A percentile compares a stretch with the other conserved stretches of the same genome.
These are phyloP conservation scores for Naganishia onofrii DNA, from an alignment of 768 basidiomycete species.

Conservation along the genomic window DNA sequence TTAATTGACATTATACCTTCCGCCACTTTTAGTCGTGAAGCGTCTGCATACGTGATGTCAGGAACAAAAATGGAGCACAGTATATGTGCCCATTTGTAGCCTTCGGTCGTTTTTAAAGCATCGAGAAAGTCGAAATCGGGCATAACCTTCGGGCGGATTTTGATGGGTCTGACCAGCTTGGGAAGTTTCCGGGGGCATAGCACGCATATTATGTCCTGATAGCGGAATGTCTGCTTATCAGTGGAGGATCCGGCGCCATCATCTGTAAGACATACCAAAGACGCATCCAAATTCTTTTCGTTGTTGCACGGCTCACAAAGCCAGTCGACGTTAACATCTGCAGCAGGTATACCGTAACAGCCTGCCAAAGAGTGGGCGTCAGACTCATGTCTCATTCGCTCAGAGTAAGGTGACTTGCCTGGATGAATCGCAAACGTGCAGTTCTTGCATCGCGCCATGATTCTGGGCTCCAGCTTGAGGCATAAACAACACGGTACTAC, in stretches of 20 bases:
- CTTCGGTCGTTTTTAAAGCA: slow-evolving; percentile 87
- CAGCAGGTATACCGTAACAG: slow-evolving; percentile 65
- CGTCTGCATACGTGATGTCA: slow-evolving; percentile 78
- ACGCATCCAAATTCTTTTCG: slow-evolving; percentile 73
- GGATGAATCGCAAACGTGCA: slow-evolving; percentile 78
- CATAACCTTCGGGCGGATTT: slow-evolving; percentile 19
- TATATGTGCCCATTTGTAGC: slow-evolving; percentile 87
- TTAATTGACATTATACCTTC: slow-evolving; percentile 66
- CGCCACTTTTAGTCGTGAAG: slow-evolving; percentile 67
- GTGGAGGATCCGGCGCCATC: background rate
- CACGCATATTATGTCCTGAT: slow-evolving; percentile 75
- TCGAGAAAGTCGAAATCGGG: slow-evolving; percentile 57
- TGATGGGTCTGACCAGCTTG: slow-evolving; percentile 49
- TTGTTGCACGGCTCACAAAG: slow-evolving; percentile 84
- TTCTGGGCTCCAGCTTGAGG: slow-evolving; percentile 68
- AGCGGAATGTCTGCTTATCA: background rate
- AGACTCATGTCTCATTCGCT: slow-evolving; percentile 8
- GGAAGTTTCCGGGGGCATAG: slow-evolving; percentile 70
- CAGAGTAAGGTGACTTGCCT: slow-evolving; percentile 56
- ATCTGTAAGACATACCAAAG: slow-evolving; percentile 60
- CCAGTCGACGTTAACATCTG: slow-evolving; percentile 67
- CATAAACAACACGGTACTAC: slow-evolving; percentile 67
- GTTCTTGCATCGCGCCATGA: slow-evolving; percentile 72
- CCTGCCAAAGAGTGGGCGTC: slow-evolving; percentile 52
- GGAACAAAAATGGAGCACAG: slow-evolving; percentile 83